A percentile compares a stretch with the other conserved stretches of the same genome.
phyloP scores from a whole-genome alignment of 1,284 basidiomycete genomes.

The Marasmius oreades region DNA sequence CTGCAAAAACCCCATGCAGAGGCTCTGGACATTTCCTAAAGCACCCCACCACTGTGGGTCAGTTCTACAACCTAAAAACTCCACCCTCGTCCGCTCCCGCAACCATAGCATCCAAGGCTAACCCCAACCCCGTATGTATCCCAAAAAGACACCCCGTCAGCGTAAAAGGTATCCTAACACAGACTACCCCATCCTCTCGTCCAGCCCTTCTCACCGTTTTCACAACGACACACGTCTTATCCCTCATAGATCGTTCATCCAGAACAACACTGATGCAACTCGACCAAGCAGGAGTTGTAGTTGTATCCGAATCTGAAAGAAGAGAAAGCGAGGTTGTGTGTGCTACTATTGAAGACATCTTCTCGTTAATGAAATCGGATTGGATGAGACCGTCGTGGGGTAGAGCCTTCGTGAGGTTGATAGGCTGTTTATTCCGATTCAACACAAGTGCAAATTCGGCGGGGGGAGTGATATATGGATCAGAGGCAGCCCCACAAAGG shows the following conservation, averaged over 20 bases:
- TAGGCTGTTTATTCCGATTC: neutral
- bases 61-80: neutral
- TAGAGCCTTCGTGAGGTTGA: neutral
- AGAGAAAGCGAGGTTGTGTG: neutral
- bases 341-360: neutral
- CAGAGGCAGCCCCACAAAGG: neutral
- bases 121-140: conserved; percentile 1
- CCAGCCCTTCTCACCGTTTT: neutral
- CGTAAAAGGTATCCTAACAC: neutral
- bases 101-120: neutral
- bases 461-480: neutral
- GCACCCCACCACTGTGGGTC: neutral
- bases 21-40: too few relatives aligned
- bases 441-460: neutral
- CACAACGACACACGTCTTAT: neutral
- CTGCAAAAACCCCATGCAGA: too few relatives aligned
- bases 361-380: neutral
- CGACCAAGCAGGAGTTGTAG: neutral
- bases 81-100: neutral
- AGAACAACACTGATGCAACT: neutral
- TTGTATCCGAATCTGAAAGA: neutral
- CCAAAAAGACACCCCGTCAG: neutral
- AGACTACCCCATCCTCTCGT: neutral
- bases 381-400: neutral
- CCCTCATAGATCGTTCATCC: neutral